Base-by-base conservation (phyloP, 495 filamentous ascomycete genomes). In the Halenospora varia region DNA sequence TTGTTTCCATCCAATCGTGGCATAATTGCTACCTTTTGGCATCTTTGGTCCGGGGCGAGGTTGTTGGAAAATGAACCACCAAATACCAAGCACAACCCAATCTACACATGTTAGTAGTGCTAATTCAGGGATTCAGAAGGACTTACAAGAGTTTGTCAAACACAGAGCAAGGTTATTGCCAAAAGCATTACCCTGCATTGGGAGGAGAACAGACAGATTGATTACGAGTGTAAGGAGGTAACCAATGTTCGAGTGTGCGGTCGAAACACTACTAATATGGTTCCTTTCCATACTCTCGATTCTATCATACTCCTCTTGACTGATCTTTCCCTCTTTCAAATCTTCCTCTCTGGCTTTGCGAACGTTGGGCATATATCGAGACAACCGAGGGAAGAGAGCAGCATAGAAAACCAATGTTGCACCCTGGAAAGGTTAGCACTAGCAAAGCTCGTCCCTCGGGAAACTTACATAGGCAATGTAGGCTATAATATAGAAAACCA, bases 11-110 rank as follows among this genome's bases (percentile, higher is more conserved):
- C 76, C 76, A 49, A 79, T 76, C 10, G 72, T 79, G 1, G 65
- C 55, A 48, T 77, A 79, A 49, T 55, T 74, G 25, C 74, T 77
- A 6, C 75, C 76, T 45, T 75, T 67, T 9, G 74, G 76, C n/a
- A 79, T 61, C 19, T 66, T 68, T 0, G 74, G 75, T 2, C 76
- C 75, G 2, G 73, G 75, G 6, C 76, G 62, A 40, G 72, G 75
- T 51, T 80, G 76, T 55, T 80, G 75, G 56, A 75, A 78, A 22
- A 80, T 62, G 42, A 80, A 78, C 77, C 77, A 78, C 71, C 76
- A 78, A 22, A 80, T 68, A 2, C 76, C 75, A 1, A 80, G 62
- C 2, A 78, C 48, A 4, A 80, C 68, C 77, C 76, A 78, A 57
- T 79, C 53, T 62, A 40, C 23, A 13, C 18, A n/a, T 67, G 72